Evolutionary conservation across 2,329 filamentous ascomycete genomes (phyloP).

Genomic region (Penicillium sp.): DNA sequence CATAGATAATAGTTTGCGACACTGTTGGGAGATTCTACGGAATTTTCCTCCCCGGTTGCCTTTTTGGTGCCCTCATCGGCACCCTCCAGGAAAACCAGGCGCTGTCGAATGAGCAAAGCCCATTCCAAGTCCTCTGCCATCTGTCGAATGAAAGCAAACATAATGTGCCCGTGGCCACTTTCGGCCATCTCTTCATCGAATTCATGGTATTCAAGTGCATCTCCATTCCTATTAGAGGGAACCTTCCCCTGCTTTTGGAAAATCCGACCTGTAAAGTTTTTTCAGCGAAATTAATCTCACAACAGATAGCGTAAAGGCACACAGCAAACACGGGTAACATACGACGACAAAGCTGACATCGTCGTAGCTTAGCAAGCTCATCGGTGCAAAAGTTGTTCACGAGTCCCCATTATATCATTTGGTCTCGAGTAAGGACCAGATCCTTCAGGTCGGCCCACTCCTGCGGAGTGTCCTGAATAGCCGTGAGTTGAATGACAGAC

Average conservation of each 20-base stretch:
- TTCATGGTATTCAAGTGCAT: not conserved
- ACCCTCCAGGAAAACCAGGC: not conserved
- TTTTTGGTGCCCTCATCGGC: not conserved
- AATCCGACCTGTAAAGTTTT: not conserved
- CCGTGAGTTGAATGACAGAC: not conserved
- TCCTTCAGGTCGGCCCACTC: not conserved
- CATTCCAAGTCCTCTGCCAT: not conserved
- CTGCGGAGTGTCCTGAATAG: not conserved
- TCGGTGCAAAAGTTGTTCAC: not conserved
- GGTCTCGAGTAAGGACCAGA: not conserved
- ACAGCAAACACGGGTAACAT: not conserved
- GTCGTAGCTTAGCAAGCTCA: slow-evolving; percentile 1
- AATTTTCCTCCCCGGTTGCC: not conserved
- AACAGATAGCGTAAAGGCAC: not conserved
- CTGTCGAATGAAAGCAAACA: not conserved
- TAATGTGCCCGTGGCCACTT: not conserved
- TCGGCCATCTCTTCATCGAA: not conserved
- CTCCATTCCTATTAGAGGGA: not conserved
- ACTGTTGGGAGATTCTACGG: not conserved
- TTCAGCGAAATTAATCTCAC: not conserved
- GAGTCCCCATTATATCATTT: not conserved
- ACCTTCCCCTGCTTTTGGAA: not conserved
- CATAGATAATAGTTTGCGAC: not conserved
- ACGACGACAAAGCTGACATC: slow-evolving; percentile 6
- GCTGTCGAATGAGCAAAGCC: not conserved